A percentile compares a stretch with the other conserved stretches of the same genome.
These are phyloP conservation scores for Perkinsus marinus DNA, from an alignment of 169 alveolate species.

Conservation along the genomic window DNA sequence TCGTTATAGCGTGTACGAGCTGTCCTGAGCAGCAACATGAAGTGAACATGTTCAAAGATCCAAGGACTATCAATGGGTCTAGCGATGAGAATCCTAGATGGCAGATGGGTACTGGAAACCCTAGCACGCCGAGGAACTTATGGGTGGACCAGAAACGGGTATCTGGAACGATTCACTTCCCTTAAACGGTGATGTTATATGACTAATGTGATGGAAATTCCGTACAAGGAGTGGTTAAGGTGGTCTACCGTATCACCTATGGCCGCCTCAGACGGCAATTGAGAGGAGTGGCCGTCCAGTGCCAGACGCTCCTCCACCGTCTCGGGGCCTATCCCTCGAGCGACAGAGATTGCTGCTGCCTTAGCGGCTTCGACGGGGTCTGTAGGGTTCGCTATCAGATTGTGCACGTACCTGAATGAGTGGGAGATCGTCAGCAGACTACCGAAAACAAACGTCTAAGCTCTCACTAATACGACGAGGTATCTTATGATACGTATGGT, in stretches of 20 bases:
- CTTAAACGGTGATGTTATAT: too few species aligned
- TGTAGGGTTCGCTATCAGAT: not conserved
- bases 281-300: not conserved
- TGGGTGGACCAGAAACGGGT: too few species aligned
- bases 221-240: not conserved
- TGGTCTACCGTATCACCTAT: not conserved
- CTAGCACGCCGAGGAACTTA: too few species aligned
- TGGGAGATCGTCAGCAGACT: not conserved
- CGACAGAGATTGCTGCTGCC: not conserved
- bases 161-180: too few species aligned
- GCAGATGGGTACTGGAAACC: too few species aligned
- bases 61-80: too few species aligned
- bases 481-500: too few species aligned
- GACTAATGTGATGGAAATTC: not conserved
- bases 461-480: not conserved
- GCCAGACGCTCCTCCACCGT: not conserved
- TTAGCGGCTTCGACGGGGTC: not conserved
- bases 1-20: not conserved
- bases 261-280: not conserved
- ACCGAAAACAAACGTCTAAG: not conserved
- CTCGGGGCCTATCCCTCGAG: not conserved
- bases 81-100: too few species aligned
- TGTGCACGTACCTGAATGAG: not conserved
- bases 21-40: too few species aligned
- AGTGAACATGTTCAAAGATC: too few species aligned